phyloP scores from a whole-genome alignment of 1,139 yeast species.

The Taphrina confusa region DNA sequence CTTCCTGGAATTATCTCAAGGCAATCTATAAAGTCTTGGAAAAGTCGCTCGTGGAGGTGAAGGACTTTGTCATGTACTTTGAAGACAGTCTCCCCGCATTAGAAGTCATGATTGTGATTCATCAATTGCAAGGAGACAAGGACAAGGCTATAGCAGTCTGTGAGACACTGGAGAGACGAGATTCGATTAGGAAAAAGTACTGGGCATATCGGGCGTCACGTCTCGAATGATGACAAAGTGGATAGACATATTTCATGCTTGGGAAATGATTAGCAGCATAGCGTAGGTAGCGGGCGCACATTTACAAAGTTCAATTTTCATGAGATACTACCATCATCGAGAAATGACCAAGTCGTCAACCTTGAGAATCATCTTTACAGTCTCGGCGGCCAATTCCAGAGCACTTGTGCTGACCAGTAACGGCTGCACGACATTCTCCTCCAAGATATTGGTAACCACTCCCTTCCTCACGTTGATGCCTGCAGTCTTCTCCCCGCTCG shows the following conservation, averaged over 20 bases:
- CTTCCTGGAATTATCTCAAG: constrained; percentile 80
- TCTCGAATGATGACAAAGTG: not conserved
- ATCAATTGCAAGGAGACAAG: constrained; percentile 45
- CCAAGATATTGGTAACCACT: constrained; percentile 86
- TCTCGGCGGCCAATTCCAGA: constrained; percentile 88
- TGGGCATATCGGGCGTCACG: constrained; percentile 52
- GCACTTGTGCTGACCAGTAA: constrained; percentile 93
- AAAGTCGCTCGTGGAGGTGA: constrained; percentile 36
- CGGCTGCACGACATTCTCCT: constrained; percentile 95
- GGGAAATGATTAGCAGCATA: not conserved
- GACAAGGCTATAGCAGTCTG: constrained; percentile 53
- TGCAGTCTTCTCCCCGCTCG: constrained; percentile 85
- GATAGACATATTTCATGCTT: not conserved
- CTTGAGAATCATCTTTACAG: constrained; percentile 91
- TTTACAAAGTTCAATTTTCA: not conserved
- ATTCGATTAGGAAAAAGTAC: constrained; percentile 67
- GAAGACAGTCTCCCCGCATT: constrained; percentile 64
- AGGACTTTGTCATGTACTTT: constrained; percentile 43
- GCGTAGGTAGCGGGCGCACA: not conserved
- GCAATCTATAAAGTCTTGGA: constrained; percentile 45
- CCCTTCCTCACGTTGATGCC: constrained; percentile 94
- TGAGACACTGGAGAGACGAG: constrained; percentile 56
- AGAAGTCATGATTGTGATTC: constrained; percentile 62
- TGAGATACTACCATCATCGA: constrained; percentile 56
- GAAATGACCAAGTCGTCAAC: constrained; percentile 92